Percentiles rank a stretch among this genome's conserved stretches.
Evolutionary conservation across 129 eudicot genomes (phyloP).

Genomic region (Arctium minus): DNA sequence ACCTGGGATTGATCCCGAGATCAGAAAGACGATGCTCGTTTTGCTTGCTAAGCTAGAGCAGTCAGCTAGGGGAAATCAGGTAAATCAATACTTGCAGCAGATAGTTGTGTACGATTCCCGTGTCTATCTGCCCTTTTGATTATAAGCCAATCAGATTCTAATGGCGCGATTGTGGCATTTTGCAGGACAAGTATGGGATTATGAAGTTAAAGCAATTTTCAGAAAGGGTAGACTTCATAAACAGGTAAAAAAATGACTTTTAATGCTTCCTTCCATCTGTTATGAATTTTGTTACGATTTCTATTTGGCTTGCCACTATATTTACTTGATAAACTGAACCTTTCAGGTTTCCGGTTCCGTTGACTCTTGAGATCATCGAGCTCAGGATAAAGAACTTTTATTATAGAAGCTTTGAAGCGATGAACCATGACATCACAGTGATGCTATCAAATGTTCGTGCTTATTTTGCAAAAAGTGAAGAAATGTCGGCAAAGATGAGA

Average conservation of each 20-base stretch:
- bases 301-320: neutral
- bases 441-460: slow-evolving; percentile 49
- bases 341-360: slow-evolving; percentile 86
- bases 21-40: slow-evolving; percentile 34
- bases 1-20: slow-evolving; percentile 38
- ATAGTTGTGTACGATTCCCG: too few species aligned
- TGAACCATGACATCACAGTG: slow-evolving; percentile 61
- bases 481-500: slow-evolving; percentile 36
- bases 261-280: neutral
- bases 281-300: too few species aligned
- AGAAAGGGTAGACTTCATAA: slow-evolving; percentile 49
- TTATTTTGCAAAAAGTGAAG: slow-evolving; percentile 43
- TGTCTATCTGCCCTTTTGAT: neutral
- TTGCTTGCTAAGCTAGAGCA: slow-evolving; percentile 42
- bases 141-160: neutral
- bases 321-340: neutral
- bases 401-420: slow-evolving; percentile 56
- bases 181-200: slow-evolving; percentile 74
- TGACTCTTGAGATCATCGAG: slow-evolving; percentile 61
- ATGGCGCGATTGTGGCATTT: neutral
- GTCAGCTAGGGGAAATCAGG: slow-evolving; percentile 48
- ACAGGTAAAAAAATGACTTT: slow-evolving; percentile 47
- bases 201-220: slow-evolving; percentile 54
- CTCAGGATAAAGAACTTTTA: slow-evolving; percentile 53
- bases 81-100: neutral